Base-by-base conservation (phyloP, 129 eudicot genomes). In the Centrapalus pauciflorus region DNA sequence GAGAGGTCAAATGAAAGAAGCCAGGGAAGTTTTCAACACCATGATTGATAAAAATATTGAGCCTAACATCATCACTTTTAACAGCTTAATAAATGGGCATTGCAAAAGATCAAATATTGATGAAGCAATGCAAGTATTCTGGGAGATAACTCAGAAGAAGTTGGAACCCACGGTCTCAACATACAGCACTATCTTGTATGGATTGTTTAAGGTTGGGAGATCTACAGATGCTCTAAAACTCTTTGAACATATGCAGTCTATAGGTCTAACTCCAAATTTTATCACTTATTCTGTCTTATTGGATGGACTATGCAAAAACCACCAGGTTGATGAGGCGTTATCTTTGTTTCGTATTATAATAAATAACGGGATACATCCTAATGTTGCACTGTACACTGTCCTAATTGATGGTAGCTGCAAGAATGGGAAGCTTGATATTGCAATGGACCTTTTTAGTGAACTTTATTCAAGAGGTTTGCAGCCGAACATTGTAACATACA, bases 261-360 rank as follows among this genome's bases (percentile, higher is more conserved):
- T 19, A 2, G 75, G 69, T 8, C 0, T 52, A 10, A 57, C 60
- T 23, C 81, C 76, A 20, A 25, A 74, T 74, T 45, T 66, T 13
- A 37, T 59, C 8, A 78, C 79, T 35, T 82, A 75, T 43, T 30
- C 70, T 2, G 62, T 75, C 38, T 64, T 77, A 48, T 50, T 82
- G 9, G 83, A 82, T 28, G 83, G 83, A 46, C 60, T 82, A 20
- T 77, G 81, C 43, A 82, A 78, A 29, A 81, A 77, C 38, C 37
- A 4, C 13, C 50, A 45, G 30, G 45, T 78, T 32, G 61, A 64
- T n/a, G 64, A 77, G 43, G 87, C 87, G 16, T 16, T 73, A 46
- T 28, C 76, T 43, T 54, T 81, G 48, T 74, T 82, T 38, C 68
- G 59, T 63, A 23, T 54, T 24, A 75, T 83, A 64, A 40, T 70